Conservation (phyloP, 1,284 basidiomycete species). For the Lentinula novae-zelandiae region DNA sequence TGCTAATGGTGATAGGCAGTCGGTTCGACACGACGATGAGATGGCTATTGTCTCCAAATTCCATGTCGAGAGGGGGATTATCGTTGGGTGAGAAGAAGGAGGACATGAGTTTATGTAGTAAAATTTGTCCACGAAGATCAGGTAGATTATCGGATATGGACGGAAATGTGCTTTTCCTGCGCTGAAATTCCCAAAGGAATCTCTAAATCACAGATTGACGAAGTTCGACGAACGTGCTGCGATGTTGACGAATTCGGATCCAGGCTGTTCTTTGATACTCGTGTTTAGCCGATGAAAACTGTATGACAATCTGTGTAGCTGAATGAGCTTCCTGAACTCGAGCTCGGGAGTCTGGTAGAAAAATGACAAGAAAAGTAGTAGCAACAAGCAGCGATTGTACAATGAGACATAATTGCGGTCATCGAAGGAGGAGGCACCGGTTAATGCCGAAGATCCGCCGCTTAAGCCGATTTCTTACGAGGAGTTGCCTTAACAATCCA, state of each 20-base stretch:
- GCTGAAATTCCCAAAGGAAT: slow-evolving; percentile 2
- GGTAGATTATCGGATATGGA: slow-evolving; percentile 9
- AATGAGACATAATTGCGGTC: slow-evolving; percentile 2
- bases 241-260: background rate
- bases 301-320: background rate
- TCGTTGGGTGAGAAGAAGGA: slow-evolving; percentile 26
- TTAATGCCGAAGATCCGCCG: background rate
- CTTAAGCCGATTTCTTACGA: background rate
- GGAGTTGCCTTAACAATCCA: background rate
- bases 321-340: background rate
- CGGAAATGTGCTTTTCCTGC: background rate
- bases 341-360: background rate
- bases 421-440: background rate
- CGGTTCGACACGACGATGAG: slow-evolving; percentile 97
- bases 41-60: slow-evolving; percentile 47
- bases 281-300: background rate
- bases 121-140: slow-evolving; percentile 5
- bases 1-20: slow-evolving; percentile 88
- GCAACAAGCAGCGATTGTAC: background rate
- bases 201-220: background rate
- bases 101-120: slow-evolving; percentile 9
- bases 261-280: background rate
- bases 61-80: slow-evolving; percentile 29
- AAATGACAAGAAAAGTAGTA: background rate
- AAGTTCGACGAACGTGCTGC: slow-evolving; percentile 12